Percentiles rank a stretch among this genome's conserved stretches.
Conservation (phyloP, 164 flowering plant species). For the Aristolochia californica region DNA sequence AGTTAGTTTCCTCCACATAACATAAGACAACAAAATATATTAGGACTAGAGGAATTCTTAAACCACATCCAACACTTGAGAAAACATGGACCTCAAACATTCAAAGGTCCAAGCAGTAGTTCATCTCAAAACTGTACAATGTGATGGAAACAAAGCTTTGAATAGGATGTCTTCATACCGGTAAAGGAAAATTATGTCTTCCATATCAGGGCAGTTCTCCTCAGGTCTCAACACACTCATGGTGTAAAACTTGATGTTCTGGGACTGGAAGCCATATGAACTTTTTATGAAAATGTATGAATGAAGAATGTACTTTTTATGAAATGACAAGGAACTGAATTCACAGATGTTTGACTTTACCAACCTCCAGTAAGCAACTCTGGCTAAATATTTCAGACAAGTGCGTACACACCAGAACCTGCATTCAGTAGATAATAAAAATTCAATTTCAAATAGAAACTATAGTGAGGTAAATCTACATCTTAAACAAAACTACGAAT, state of each 20-base stretch:
- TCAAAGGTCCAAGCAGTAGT: background rate
- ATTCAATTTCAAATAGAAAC: no score
- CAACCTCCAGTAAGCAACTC: conserved; percentile 50
- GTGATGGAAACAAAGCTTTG: background rate
- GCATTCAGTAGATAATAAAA: conserved; percentile 3
- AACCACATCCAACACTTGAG: background rate
- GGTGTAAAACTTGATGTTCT: conserved; percentile 66
- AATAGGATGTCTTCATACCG: conserved; percentile 30
- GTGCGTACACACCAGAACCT: conserved; percentile 92
- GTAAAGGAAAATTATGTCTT: conserved; percentile 78
- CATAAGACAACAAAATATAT: no score
- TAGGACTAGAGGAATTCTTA: no score
- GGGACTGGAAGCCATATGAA: conserved; percentile 39
- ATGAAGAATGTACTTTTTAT: no score
- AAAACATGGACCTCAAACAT: background rate
- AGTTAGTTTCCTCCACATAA: background rate
- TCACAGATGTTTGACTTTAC: background rate
- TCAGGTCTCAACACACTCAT: conserved; percentile 91
- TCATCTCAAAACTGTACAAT: background rate
- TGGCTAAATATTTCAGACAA: conserved; percentile 72
- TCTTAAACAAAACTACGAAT: no score
- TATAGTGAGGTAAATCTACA: no score
- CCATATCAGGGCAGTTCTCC: conserved; percentile 28
- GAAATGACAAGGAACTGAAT: background rate
- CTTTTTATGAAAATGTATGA: no score